Base-by-base conservation (phyloP, 2,329 filamentous ascomycete species). In the Arthrocladium fulminans region DNA sequence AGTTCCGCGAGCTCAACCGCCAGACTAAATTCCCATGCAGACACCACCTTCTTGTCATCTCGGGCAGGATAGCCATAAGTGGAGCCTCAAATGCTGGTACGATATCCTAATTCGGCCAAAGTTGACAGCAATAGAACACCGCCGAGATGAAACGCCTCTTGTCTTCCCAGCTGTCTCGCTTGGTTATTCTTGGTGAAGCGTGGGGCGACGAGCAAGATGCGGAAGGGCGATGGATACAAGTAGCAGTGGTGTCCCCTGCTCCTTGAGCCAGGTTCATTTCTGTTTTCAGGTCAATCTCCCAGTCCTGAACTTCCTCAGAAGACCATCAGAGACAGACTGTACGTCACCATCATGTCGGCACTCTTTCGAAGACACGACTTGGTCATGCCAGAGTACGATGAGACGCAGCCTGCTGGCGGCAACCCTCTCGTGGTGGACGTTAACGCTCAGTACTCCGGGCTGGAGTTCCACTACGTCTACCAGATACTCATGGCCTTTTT, bases 381-480 rank as follows among this genome's bases (percentile, higher is more conserved):
- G n/a, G 30, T 35, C 42, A 32, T 64, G 64, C 64, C 63, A 3
- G 54, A 56, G 27, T 69, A 62, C 56, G 63, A 67, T 51, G 53
- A 57, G 23, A 65, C 63, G 23, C 58, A 56, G 46, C 75, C 77
- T 17, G 71, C 72, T 52, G 77, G 78, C 29, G 77, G 78, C 47
- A 67, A 81, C 56, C 70, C 75, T 2, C 59, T 72, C 8, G 59
- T 68, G 27, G 68, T 75, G 10, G 72, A 81, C 59, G 73, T 78
- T 54, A 79, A 83, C 56, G 63, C 71, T 9, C 77, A 79, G 57
- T 83, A 79, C 60, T 63, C 62, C 20, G 79, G 79, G 6, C 65
- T 73, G 48, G 78, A 83, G 60, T 80, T 71, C 63, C 73, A 83
- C 59, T 81, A 81, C 61, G 71, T 72, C 32, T 83, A 80, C 58